Evolutionary conservation across 805 yeast genomes (phyloP).

Genomic region (Yarrowia sp.): DNA sequence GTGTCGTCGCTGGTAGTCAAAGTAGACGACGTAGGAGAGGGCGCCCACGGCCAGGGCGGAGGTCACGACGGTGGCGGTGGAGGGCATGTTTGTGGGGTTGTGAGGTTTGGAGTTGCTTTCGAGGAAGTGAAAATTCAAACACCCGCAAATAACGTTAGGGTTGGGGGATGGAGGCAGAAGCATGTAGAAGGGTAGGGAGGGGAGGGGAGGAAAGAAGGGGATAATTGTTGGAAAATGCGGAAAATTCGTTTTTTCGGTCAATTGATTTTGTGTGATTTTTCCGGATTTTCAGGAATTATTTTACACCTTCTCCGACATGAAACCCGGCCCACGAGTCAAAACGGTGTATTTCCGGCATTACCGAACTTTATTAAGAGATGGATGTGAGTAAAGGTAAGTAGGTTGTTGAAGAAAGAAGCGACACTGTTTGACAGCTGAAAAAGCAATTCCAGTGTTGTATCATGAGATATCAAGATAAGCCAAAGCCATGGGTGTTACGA

Average conservation of each 20-base stretch:
- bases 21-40: constrained; percentile 69
- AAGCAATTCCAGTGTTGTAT: no score
- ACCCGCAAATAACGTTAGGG: constrained; percentile 7
- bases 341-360: background rate
- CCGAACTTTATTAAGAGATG: background rate
- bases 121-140: constrained; percentile 14
- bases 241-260: background rate
- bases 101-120: background rate
- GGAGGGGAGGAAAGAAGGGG: background rate
- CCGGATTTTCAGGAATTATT: background rate
- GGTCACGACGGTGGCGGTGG: constrained; percentile 38
- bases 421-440: no score
- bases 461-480: no score
- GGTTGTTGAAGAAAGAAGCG: no score
- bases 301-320: background rate
- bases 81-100: constrained; percentile 36
- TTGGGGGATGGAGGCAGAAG: background rate
- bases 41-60: constrained; percentile 37
- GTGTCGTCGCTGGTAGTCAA: constrained; percentile 88
- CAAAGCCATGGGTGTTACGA: no score
- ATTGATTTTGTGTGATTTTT: background rate
- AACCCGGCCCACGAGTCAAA: background rate
- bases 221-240: background rate
- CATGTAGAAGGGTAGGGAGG: background rate
- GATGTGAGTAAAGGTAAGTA: background rate